Percentiles rank a stretch among this genome's conserved stretches.
Evolutionary conservation across 805 yeast species (phyloP).

Genomic region (Wickerhamiella parazyma): DNA sequence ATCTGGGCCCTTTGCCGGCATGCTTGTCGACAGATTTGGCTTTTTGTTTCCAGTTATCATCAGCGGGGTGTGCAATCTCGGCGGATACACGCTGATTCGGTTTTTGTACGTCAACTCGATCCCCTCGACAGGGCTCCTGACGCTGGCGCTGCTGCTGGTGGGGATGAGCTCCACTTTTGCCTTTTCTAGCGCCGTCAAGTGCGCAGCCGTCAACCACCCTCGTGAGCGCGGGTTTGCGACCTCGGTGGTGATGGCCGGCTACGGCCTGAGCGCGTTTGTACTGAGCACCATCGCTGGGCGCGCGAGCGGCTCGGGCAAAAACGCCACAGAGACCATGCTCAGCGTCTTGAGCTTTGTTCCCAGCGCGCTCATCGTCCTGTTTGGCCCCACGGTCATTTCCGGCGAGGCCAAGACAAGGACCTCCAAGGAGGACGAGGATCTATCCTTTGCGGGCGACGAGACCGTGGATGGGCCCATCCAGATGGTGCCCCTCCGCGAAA

Average conservation of each 20-base stretch:
- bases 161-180: conserved; percentile 60
- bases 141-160: conserved; percentile 38
- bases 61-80: conserved; percentile 37
- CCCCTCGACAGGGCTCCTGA: conserved; percentile 28
- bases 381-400: conserved; percentile 16
- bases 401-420: conserved; percentile 8
- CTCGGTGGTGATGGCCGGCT: conserved; percentile 57
- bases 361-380: conserved; percentile 34
- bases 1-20: conserved; percentile 57
- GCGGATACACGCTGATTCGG: conserved; percentile 45
- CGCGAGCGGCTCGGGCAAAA: conserved; percentile 43
- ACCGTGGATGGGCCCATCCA: conserved; percentile 4
- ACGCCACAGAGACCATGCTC: conserved; percentile 40
- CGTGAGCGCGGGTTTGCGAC: conserved; percentile 59
- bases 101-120: conserved; percentile 33
- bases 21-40: conserved; percentile 48
- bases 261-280: conserved; percentile 60
- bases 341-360: conserved; percentile 31
- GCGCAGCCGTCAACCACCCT: conserved; percentile 61
- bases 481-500: conserved; percentile 2
- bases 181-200: conserved; percentile 51
- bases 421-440: conserved; percentile 1
- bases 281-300: conserved; percentile 43
- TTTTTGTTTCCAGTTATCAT: conserved; percentile 38
- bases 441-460: conserved; percentile 7